phyloP scores from a whole-genome alignment of 202 grass and related monocot genomes.

The Hordeum pubiflorum region DNA sequence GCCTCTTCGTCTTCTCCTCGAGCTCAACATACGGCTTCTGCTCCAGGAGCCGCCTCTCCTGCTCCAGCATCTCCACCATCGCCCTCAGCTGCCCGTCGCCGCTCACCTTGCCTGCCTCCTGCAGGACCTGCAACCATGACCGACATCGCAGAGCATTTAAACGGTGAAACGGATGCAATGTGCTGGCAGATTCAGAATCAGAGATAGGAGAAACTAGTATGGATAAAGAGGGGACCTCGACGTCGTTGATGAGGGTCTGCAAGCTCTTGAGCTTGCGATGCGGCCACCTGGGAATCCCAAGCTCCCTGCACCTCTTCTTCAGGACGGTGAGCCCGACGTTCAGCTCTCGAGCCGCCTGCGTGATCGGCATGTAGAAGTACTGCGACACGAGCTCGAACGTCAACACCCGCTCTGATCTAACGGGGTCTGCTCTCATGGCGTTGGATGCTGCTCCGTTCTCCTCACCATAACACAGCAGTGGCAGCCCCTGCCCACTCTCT shows the following conservation, averaged over 20 bases:
- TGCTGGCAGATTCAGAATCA: not conserved
- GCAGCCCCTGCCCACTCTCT: not conserved
- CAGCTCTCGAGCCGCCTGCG: constrained; percentile 59
- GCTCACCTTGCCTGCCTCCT: constrained; percentile 35
- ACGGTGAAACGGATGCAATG: not conserved
- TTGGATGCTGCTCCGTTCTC: not conserved
- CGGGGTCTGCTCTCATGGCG: not conserved
- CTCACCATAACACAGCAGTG: not conserved
- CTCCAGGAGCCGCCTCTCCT: constrained; percentile 63
- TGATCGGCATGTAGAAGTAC: constrained; percentile 90
- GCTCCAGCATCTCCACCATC: constrained; percentile 56
- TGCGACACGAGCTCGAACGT: constrained; percentile 50
- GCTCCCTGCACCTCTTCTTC: constrained; percentile 78
- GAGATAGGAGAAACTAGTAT: not conserved
- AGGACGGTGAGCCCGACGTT: constrained; percentile 74
- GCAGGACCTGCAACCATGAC: constrained; percentile 19
- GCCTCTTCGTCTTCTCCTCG: constrained; percentile 61
- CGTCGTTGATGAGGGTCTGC: constrained; percentile 58
- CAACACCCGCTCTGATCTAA: constrained; percentile 16
- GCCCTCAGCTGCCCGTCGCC: constrained; percentile 33
- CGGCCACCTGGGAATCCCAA: constrained; percentile 74
- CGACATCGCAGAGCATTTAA: not conserved
- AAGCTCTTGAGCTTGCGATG: constrained; percentile 86
- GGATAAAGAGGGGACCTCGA: constrained; percentile 46
- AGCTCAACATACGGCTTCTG: constrained; percentile 50